Evolutionary conservation across 805 yeast species (phyloP).

Genomic region (Wickerhamia fluorescens): DNA sequence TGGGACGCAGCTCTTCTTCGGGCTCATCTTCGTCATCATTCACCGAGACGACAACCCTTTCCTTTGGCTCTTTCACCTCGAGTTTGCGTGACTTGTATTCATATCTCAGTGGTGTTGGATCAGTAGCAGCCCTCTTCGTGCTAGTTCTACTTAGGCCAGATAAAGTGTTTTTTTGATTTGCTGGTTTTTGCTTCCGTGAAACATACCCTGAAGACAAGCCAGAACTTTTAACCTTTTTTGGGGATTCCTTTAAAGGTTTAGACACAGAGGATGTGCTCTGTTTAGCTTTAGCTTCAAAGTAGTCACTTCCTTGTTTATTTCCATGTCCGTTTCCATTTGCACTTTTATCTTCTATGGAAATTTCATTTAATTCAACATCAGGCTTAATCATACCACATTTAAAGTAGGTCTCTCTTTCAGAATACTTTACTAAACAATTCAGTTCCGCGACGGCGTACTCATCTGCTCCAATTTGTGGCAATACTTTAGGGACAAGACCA

Average conservation of each 20-base stretch:
- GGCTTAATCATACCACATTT: conserved; percentile 27
- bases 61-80: conserved; percentile 23
- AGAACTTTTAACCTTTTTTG: conserved; percentile 4
- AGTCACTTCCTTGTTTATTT: conserved; percentile 1
- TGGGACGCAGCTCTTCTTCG: conserved; percentile 1
- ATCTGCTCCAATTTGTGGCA: conserved; percentile 3
- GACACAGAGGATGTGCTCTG: conserved; percentile 1
- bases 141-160: conserved; percentile 2
- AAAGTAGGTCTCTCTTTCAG: conserved; percentile 12
- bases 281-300: neutral
- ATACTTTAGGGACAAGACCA: conserved; percentile 16
- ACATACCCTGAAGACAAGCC: conserved; percentile 22
- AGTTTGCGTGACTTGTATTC: conserved; percentile 32
- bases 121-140: neutral
- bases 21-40: conserved; percentile 5
- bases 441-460: conserved; percentile 16
- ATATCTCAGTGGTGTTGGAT: conserved; percentile 2
- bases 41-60: conserved; percentile 29
- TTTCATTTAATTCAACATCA: conserved; percentile 5
- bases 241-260: conserved; percentile 1
- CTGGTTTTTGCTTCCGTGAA: conserved; percentile 9
- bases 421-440: conserved; percentile 9
- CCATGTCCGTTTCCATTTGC: neutral
- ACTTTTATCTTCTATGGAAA: neutral
- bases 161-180: conserved; percentile 7